Evolutionary conservation across 192 early-diverging fungal genomes (phyloP).

Genomic region (Coemansia sp.): DNA sequence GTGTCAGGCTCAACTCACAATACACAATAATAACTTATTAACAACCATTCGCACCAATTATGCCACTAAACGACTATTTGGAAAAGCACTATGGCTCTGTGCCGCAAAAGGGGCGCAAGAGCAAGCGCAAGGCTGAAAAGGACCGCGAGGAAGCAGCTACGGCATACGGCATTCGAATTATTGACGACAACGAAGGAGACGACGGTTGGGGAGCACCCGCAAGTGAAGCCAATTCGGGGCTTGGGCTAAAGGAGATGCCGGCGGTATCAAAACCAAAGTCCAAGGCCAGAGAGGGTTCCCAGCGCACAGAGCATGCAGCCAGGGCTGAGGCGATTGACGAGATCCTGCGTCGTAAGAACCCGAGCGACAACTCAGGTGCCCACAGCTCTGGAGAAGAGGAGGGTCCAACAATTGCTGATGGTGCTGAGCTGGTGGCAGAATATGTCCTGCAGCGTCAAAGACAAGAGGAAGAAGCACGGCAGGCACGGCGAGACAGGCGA

Average conservation of each 20-base stretch:
- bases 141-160: not conserved
- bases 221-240: not conserved
- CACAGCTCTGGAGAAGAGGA: conserved; percentile 18
- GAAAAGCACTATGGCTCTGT: conserved; percentile 42
- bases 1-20: no score
- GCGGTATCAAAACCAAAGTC: not conserved
- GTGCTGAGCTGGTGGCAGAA: conserved; percentile 31
- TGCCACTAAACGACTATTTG: conserved; percentile 40
- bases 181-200: conserved; percentile 33
- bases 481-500: not conserved
- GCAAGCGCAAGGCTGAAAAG: conserved; percentile 7
- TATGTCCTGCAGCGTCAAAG: conserved; percentile 14
- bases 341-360: not conserved
- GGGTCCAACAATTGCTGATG: conserved; percentile 29
- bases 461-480: conserved; percentile 8
- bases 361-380: not conserved
- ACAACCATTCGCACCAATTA: not conserved
- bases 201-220: conserved; percentile 2
- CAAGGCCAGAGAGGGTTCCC: conserved; percentile 15
- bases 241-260: not conserved
- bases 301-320: conserved; percentile 4
- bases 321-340: conserved; percentile 1
- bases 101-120: conserved; percentile 8
- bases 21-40: not conserved
- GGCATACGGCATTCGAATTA: conserved; percentile 6